These are phyloP conservation scores for Cryptococcus amylolentus DNA, from an alignment of 1,284 basidiomycete genomes.

Conservation along the genomic window DNA sequence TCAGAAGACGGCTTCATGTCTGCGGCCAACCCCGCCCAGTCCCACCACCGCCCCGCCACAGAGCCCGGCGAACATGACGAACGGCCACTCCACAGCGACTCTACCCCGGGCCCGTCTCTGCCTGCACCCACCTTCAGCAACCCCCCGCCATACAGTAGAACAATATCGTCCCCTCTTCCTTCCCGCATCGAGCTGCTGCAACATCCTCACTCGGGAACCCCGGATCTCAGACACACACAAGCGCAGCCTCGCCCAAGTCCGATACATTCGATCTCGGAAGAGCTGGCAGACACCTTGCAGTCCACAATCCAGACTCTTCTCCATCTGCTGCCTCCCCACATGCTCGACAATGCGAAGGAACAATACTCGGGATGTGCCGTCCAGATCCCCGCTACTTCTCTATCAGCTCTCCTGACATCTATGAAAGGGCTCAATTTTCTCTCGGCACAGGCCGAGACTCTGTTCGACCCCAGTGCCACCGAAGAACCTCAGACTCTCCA, in stretches of 20 bases:
- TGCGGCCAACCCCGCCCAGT: neutral
- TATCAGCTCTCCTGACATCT: slow-evolving; percentile 80
- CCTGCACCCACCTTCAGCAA: slow-evolving; percentile 13
- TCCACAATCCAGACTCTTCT: slow-evolving; percentile 82
- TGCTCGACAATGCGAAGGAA: slow-evolving; percentile 87
- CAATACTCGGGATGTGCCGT: slow-evolving; percentile 82
- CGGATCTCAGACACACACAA: slow-evolving; percentile 3
- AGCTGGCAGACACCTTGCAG: slow-evolving; percentile 82
- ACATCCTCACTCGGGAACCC: slow-evolving; percentile 21
- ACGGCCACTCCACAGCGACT: slow-evolving; percentile 19
- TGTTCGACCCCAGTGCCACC: slow-evolving; percentile 16
- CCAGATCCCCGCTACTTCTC: slow-evolving; percentile 74
- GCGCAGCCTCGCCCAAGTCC: slow-evolving; percentile 16
- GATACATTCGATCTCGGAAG: slow-evolving; percentile 52
- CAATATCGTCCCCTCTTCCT: slow-evolving; percentile 38
- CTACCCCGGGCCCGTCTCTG: slow-evolving; percentile 6
- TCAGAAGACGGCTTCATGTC: slow-evolving; percentile 19
- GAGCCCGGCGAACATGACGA: slow-evolving; percentile 18
- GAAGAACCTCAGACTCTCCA: neutral
- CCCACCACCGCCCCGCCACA: slow-evolving; percentile 13
- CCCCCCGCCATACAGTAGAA: slow-evolving; percentile 28
- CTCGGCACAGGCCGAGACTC: slow-evolving; percentile 62
- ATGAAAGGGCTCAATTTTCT: slow-evolving; percentile 90
- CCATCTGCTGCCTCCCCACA: slow-evolving; percentile 77
- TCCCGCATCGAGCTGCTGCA: slow-evolving; percentile 26